Evolutionary conservation across 768 basidiomycete genomes (phyloP).

Genomic region (Lactifluus echinatus): DNA sequence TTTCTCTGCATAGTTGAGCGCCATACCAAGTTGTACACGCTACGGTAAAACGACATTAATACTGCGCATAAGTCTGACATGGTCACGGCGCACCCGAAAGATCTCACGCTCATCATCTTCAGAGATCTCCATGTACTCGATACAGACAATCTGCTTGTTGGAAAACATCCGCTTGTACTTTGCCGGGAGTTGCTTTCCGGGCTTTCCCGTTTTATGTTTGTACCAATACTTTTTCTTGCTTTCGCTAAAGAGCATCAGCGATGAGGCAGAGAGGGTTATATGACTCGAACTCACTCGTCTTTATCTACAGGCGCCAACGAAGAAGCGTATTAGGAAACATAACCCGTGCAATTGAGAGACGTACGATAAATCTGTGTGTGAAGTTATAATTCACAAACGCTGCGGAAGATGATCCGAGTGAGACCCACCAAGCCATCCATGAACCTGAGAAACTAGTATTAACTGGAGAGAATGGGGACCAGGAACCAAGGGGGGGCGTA

Average conservation of each 20-base stretch:
- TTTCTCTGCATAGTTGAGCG: slow-evolving; percentile 25
- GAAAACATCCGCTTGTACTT: slow-evolving; percentile 32
- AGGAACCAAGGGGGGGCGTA: neutral
- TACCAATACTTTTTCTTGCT: slow-evolving; percentile 30
- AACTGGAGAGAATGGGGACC: neutral
- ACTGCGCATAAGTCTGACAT: neutral
- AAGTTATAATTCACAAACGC: neutral
- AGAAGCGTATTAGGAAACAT: neutral
- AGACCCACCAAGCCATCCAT: slow-evolving; percentile 45
- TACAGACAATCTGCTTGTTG: slow-evolving; percentile 41
- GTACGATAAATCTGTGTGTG: slow-evolving; percentile 9
- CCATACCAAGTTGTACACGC: slow-evolving; percentile 26
- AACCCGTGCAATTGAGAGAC: neutral
- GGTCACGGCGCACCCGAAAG: slow-evolving; percentile 24
- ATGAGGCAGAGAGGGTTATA: too few relatives aligned
- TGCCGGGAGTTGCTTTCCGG: slow-evolving; percentile 28
- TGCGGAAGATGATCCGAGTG: neutral
- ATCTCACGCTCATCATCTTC: slow-evolving; percentile 27
- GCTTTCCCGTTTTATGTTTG: slow-evolving; percentile 21
- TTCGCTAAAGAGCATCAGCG: slow-evolving; percentile 3
- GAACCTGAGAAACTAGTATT: slow-evolving; percentile 34
- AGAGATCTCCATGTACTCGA: slow-evolving; percentile 35
- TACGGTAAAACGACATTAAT: slow-evolving; percentile 5
- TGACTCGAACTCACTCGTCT: slow-evolving; percentile 29
- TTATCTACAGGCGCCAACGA: slow-evolving; percentile 26